These are phyloP conservation scores for Exophiala dermatitidis DNA, from an alignment of 2,329 filamentous ascomycete species.

Conservation along the genomic window DNA sequence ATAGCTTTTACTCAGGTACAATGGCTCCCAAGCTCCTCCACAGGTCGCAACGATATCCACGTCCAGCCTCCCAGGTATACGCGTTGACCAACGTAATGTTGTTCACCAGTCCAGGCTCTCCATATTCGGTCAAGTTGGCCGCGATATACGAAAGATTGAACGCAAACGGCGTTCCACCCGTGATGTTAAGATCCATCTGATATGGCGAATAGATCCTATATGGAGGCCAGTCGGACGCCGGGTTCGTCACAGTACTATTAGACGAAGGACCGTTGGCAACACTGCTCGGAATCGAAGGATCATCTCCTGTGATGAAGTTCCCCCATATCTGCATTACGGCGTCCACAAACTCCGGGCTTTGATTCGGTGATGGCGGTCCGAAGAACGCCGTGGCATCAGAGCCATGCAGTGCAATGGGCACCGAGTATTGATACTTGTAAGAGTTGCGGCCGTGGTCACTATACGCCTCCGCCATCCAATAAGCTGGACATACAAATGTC, in stretches of 20 bases:
- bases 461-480: conserved; percentile 48
- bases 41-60: conserved; percentile 43
- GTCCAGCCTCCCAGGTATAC: conserved; percentile 43
- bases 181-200: conserved; percentile 33
- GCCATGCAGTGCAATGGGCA: conserved; percentile 48
- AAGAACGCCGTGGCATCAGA: conserved; percentile 37
- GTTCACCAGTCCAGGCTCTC: conserved; percentile 34
- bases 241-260: neutral
- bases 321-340: conserved; percentile 43
- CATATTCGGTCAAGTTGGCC: conserved; percentile 21
- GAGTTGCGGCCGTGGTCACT: conserved; percentile 45
- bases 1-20: neutral
- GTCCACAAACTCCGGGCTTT: conserved; percentile 32
- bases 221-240: conserved; percentile 32
- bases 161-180: no score
- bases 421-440: conserved; percentile 48
- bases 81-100: conserved; percentile 39
- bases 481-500: conserved; percentile 50
- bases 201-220: conserved; percentile 31
- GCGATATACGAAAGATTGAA: no score
- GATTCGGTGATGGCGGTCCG: conserved; percentile 16
- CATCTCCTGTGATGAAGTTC: conserved; percentile 40
- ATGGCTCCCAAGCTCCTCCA: conserved; percentile 27
- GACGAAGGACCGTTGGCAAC: conserved; percentile 28
- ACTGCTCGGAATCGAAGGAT: conserved; percentile 35